Evolutionary conservation across 305 asterid species (phyloP).

Genomic region (Fraxinus velutina): DNA sequence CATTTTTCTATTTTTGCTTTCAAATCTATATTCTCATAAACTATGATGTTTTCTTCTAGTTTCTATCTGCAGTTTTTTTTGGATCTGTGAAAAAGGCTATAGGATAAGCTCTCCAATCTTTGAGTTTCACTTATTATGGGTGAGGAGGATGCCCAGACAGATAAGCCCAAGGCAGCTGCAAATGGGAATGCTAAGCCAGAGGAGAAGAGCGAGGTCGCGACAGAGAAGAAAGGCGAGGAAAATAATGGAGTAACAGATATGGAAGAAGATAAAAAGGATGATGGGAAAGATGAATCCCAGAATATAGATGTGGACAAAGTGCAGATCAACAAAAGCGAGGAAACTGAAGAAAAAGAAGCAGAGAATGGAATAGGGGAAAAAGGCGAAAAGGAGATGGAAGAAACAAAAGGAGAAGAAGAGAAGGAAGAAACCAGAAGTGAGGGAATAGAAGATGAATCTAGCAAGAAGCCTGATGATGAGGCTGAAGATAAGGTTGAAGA

Average conservation of each 20-base stretch:
- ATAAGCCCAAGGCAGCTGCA: neutral
- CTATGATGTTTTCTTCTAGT: neutral
- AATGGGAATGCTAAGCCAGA: neutral
- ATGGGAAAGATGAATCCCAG: neutral
- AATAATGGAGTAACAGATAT: conserved; percentile 6
- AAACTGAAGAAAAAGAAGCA: conserved; percentile 4
- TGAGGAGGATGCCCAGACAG: neutral
- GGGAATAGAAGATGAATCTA: conserved; percentile 22
- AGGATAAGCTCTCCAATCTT: neutral
- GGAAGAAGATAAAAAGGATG: neutral
- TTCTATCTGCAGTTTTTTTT: neutral
- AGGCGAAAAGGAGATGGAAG: conserved; percentile 1
- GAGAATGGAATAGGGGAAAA: conserved; percentile 4
- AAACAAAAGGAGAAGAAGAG: neutral
- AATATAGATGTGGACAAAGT: neutral
- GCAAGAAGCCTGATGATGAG: conserved; percentile 19
- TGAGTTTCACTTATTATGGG: neutral
- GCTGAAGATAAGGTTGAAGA: conserved; percentile 33
- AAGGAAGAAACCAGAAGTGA: conserved; percentile 19
- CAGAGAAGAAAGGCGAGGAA: neutral
- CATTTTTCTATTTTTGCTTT: neutral
- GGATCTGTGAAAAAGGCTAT: neutral
- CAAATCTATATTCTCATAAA: neutral
- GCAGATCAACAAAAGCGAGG: neutral
- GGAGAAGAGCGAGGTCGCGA: conserved; percentile 1